Evolutionary conservation across 176 grass and related monocot species (phyloP), one percentile per base, ranked within the genome.

Genomic region (Metroxylon sagu): DNA sequence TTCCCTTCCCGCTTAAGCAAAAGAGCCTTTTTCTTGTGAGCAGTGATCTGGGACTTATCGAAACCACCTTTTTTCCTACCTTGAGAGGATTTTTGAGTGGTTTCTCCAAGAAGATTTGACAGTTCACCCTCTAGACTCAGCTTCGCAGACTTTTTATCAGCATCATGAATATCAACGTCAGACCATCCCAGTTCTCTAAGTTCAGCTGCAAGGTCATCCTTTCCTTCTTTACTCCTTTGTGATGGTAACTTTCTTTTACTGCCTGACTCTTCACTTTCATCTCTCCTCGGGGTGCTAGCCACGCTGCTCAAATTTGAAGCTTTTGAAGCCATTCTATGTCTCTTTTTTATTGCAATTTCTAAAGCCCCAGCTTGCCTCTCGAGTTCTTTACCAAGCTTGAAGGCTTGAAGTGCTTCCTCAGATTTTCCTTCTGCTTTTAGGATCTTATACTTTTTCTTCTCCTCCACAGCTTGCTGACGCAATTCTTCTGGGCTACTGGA

Each of bases 141-240:
- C 57, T 64, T 80, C 67, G 64, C 67, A 28, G 77, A 10, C 48
- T 71, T 85, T 60, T 73, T 70, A 60, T 87, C 83, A 26, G 70
- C 50, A 75, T 78, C 78, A 76, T 71, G 92, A 71, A 97, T 50
- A 77, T 97, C 92, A 49, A 74, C 80, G 80, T 97, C 92, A 67
- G 80, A 82, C 92, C 92, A 97, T 29, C 92, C 92, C 72, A 97
- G 61, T 67, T 83, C 92, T 84, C 66, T 88, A 54, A 97, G 83
- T 67, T 97, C 92, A 57, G 75, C 72, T 5, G 77, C 65, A 83
- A 97, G 72, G 71, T 97, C 87, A 64, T 66, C 79, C 54, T 83
- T 97, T 72, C 81, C 81, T 63, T 77, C 79, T 64, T 78, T 79
- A 65, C 61, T 65, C 59, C 61, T 96, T 85, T 77, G 87, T 49